phyloP scores from a whole-genome alignment of 139 green algal species.

The Chlorella sp. region DNA sequence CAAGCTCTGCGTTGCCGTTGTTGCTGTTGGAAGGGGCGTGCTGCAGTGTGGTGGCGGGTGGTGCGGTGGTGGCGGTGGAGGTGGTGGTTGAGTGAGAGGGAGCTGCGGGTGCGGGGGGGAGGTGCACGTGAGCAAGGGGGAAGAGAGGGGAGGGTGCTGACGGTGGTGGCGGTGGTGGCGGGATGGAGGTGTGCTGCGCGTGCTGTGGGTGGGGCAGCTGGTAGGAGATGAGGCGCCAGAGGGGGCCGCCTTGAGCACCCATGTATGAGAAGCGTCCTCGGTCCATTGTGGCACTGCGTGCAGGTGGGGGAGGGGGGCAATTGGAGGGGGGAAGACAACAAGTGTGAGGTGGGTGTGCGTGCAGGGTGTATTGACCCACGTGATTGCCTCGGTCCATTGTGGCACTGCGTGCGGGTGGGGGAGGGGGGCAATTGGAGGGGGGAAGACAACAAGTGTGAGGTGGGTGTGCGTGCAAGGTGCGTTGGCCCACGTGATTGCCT shows the following conservation, averaged over 20 bases:
- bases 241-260: constrained; percentile 64
- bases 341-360: no score
- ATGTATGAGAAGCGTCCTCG: constrained; percentile 90
- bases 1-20: neutral
- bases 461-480: no score
- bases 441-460: no score
- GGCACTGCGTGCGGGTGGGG: no score
- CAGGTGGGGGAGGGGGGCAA: no score
- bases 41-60: neutral
- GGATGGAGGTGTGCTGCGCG: no score
- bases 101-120: neutral
- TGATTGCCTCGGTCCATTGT: constrained; percentile 59
- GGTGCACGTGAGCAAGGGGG: neutral
- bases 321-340: no score
- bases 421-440: no score
- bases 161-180: constrained; percentile 6
- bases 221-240: constrained; percentile 78
- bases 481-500: no score
- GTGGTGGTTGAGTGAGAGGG: neutral
- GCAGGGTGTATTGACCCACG: no score
- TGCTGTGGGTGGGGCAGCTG: constrained; percentile 26
- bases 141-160: constrained; percentile 24
- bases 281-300: constrained; percentile 58
- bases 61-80: neutral
- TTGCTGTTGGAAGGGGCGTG: constrained; percentile 1